A percentile compares a stretch with the other conserved stretches of the same genome.
Conservation (phyloP, 139 green algal genomes). For the Trebouxia sp. region DNA sequence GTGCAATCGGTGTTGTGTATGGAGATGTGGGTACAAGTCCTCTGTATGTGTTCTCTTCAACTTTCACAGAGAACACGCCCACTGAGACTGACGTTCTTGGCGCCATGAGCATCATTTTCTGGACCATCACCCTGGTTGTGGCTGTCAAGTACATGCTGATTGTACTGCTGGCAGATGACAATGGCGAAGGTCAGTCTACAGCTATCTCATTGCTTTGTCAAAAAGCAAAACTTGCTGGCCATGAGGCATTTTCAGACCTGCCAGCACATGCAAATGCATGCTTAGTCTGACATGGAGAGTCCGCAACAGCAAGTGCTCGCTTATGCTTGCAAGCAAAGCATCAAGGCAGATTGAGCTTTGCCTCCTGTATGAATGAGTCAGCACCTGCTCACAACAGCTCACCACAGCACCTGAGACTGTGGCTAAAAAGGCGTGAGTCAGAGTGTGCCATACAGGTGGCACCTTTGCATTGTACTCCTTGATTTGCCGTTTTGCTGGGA, state of each 20-base stretch:
- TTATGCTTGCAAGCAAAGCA: too few relatives aligned
- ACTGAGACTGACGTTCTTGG: constrained; percentile 49
- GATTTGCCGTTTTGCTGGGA: constrained; percentile 41
- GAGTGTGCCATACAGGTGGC: constrained; percentile 50
- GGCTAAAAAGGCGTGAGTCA: neutral
- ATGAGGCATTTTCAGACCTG: too few relatives aligned
- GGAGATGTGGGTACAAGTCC: constrained; percentile 56
- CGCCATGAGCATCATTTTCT: constrained; percentile 66
- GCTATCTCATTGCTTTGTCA: neutral
- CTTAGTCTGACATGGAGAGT: too few relatives aligned
- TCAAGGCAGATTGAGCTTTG: neutral
- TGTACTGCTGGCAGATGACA: constrained; percentile 67
- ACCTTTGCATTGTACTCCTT: constrained; percentile 79
- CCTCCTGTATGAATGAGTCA: too few relatives aligned
- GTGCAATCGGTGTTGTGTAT: constrained; percentile 23
- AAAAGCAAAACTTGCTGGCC: too few relatives aligned
- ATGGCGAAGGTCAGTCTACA: constrained; percentile 60
- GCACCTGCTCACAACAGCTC: too few relatives aligned
- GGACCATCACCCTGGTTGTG: constrained; percentile 60
- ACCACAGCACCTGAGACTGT: too few relatives aligned
- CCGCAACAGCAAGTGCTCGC: too few relatives aligned
- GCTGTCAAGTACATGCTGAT: constrained; percentile 46
- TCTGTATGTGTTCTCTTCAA: constrained; percentile 59
- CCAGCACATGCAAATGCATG: too few relatives aligned
- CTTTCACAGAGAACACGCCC: constrained; percentile 32